These are phyloP conservation scores for Ganoderma lucidum DNA, from an alignment of 1,284 basidiomycete genomes.

Conservation along the genomic window DNA sequence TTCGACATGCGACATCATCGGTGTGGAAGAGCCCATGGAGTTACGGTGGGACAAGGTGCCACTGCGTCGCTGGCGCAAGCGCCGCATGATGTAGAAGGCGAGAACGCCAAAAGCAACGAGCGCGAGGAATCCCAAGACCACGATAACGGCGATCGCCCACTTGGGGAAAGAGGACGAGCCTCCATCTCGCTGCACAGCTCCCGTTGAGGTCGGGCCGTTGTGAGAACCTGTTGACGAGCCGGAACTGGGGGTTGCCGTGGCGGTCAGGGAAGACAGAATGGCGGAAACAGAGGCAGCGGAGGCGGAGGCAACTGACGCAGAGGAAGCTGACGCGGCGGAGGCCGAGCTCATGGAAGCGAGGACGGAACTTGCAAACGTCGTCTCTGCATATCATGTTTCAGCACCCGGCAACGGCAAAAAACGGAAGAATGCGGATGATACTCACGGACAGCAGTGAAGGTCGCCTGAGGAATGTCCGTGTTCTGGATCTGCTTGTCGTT, in stretches of 20 bases:
- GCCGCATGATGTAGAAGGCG: constrained; percentile 74
- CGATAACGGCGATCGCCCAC: constrained; percentile 91
- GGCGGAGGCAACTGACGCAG: constrained; percentile 42
- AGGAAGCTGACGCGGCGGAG: constrained; percentile 45
- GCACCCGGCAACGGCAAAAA: not conserved
- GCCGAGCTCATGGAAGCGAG: constrained; percentile 59
- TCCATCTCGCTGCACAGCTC: constrained; percentile 52
- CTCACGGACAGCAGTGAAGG: constrained; percentile 81
- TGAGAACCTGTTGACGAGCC: not conserved
- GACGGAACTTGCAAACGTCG: constrained; percentile 73
- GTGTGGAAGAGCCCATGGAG: constrained; percentile 79
- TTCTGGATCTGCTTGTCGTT: constrained; percentile 59
- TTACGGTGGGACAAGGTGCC: constrained; percentile 63
- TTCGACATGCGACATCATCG: constrained; percentile 75
- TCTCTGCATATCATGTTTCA: constrained; percentile 55
- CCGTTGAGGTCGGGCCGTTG: constrained; percentile 24
- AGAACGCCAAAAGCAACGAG: constrained; percentile 73
- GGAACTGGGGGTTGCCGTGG: not conserved
- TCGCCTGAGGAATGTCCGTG: constrained; percentile 66
- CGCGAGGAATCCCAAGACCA: constrained; percentile 82
- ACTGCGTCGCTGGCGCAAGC: constrained; percentile 60
- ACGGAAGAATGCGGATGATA: constrained; percentile 36
- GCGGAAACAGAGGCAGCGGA: constrained; percentile 34
- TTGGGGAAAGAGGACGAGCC: constrained; percentile 64
- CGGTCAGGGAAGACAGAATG: not conserved